A percentile compares a stretch with the other conserved stretches of the same genome.
These are phyloP conservation scores for Pseudogymnoascus sp. DNA, from an alignment of 2,329 filamentous ascomycete genomes.

Conservation along the genomic window DNA sequence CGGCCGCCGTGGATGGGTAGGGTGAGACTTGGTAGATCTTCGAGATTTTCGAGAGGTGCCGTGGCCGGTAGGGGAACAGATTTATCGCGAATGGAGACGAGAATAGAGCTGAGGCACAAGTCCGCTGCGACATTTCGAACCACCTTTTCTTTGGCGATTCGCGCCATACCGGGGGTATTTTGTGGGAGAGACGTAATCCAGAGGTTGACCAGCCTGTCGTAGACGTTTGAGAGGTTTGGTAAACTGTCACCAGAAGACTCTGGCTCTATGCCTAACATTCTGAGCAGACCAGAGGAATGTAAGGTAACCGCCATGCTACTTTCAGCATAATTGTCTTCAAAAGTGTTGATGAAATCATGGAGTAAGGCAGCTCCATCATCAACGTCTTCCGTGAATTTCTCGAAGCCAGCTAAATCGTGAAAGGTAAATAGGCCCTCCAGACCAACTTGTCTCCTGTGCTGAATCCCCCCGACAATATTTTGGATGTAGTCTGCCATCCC, in stretches of 20 bases:
- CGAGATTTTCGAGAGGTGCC: not conserved
- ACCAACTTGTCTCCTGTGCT: not conserved
- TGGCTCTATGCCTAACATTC: not conserved
- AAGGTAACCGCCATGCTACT: not conserved
- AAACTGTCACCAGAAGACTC: not conserved
- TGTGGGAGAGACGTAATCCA: conserved; percentile 26
- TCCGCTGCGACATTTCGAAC: conserved; percentile 25
- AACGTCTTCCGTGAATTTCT: conserved; percentile 20
- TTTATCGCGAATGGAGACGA: conserved; percentile 19
- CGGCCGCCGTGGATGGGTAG: not conserved
- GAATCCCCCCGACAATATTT: not conserved
- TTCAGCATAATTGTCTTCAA: not conserved
- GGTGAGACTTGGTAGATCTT: not conserved
- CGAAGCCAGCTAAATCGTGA: conserved; percentile 20
- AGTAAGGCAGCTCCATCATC: conserved; percentile 19
- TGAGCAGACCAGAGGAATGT: not conserved
- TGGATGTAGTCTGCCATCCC: conserved; percentile 9
- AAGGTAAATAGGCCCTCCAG: not conserved
- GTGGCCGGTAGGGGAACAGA: not conserved
- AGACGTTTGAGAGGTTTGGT: conserved; percentile 22
- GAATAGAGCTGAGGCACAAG: conserved; percentile 25
- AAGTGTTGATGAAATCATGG: conserved; percentile 17
- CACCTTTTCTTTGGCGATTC: conserved; percentile 24
- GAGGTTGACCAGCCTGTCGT: conserved; percentile 23
- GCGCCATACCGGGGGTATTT: conserved; percentile 18